Percentiles rank a stretch among this genome's conserved stretches.
Evolutionary conservation across 2,329 filamentous ascomycete genomes (phyloP).

Genomic region (Aphanoascus verrucosus): DNA sequence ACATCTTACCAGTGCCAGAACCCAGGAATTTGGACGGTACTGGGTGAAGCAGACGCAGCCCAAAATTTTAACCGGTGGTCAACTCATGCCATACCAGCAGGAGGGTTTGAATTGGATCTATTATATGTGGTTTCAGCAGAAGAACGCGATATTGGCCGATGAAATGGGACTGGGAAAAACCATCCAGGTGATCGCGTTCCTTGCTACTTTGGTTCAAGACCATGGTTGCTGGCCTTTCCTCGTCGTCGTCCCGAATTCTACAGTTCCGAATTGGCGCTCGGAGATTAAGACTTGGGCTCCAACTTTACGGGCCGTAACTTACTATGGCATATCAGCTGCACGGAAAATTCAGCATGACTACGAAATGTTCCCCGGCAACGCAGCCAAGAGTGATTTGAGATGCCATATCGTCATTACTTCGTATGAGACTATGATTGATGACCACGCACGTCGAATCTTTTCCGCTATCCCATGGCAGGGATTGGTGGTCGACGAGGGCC

Average conservation of each 20-base stretch:
- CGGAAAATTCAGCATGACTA: slow-evolving; percentile 69
- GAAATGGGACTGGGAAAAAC: slow-evolving; percentile 99
- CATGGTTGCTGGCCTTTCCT: slow-evolving; percentile 80
- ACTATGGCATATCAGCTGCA: slow-evolving; percentile 66
- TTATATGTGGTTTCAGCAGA: slow-evolving; percentile 70
- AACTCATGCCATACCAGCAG: slow-evolving; percentile 86
- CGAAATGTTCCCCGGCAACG: slow-evolving; percentile 62
- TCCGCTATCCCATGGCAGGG: slow-evolving; percentile 69
- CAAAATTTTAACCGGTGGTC: slow-evolving; percentile 58
- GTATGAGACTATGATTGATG: slow-evolving; percentile 77
- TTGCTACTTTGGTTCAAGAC: slow-evolving; percentile 61
- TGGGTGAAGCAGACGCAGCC: slow-evolving; percentile 65
- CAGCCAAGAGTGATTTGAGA: slow-evolving; percentile 53
- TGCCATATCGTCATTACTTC: slow-evolving; percentile 92
- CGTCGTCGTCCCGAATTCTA: slow-evolving; percentile 86
- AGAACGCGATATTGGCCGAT: slow-evolving; percentile 85
- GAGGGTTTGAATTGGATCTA: slow-evolving; percentile 93
- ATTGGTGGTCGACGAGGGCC: slow-evolving; percentile 87
- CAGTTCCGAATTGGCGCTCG: slow-evolving; percentile 92
- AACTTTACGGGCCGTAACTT: slow-evolving; percentile 75
- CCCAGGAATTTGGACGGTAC: slow-evolving; percentile 52
- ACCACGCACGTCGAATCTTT: slow-evolving; percentile 56
- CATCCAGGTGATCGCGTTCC: slow-evolving; percentile 76
- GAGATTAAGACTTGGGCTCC: slow-evolving; percentile 94
- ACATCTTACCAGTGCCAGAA: slow-evolving; percentile 58